These are phyloP conservation scores for Talaromyces sp. DNA, from an alignment of 2,329 filamentous ascomycete genomes.

Conservation along the genomic window DNA sequence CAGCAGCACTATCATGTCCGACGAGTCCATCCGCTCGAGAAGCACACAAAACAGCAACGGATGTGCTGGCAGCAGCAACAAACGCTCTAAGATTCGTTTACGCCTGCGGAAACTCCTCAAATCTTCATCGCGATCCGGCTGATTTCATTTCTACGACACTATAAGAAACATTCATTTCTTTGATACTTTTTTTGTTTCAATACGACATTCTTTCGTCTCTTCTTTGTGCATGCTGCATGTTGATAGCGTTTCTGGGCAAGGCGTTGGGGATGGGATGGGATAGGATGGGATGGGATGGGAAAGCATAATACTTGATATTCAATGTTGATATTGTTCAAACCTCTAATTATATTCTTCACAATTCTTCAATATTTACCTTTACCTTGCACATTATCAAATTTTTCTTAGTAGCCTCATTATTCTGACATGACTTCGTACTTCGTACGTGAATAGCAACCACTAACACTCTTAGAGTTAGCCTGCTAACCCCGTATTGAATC, in stretches of 20 bases:
- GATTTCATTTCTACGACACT: background rate
- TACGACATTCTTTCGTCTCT: background rate
- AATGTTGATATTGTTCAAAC: background rate
- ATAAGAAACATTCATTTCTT: background rate
- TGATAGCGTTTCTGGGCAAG: background rate
- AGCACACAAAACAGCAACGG: background rate
- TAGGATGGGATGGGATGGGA: background rate
- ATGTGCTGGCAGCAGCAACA: conserved; percentile 1
- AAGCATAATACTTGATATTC: background rate
- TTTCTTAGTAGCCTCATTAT: background rate
- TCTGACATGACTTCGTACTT: background rate
- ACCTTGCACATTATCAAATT: background rate
- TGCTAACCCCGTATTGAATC: background rate
- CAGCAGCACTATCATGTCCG: conserved; percentile 14
- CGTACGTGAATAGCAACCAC: background rate
- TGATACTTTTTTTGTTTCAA: background rate
- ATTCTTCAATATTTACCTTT: background rate
- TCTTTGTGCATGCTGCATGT: background rate
- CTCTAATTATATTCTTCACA: background rate
- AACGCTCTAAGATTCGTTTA: conserved; percentile 5
- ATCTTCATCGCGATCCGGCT: background rate
- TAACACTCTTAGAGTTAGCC: background rate
- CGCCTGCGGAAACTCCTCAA: conserved; percentile 7
- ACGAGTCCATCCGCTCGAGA: background rate
- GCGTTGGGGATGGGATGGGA: background rate